Evolutionary conservation across 768 basidiomycete species (phyloP).

Genomic region (Suillus hirtellus): DNA sequence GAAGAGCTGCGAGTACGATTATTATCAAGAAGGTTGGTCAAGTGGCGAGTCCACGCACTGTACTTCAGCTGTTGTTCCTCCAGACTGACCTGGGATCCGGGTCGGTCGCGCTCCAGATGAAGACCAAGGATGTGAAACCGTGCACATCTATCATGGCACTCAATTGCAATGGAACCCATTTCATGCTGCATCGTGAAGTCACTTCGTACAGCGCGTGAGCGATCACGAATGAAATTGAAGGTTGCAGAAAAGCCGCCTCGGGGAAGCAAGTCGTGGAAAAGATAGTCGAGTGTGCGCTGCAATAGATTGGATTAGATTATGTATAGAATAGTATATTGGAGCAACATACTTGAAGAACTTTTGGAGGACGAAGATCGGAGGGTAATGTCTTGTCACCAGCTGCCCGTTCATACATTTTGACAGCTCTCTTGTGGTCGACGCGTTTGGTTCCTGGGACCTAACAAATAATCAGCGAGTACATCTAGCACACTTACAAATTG

Average conservation of each 20-base stretch:
- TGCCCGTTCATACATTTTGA: constrained; percentile 94
- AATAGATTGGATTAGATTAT: not conserved
- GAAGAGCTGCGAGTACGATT: constrained; percentile 62
- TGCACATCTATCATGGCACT: constrained; percentile 91
- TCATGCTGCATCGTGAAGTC: constrained; percentile 95
- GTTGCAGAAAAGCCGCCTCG: constrained; percentile 68
- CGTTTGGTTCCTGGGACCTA: constrained; percentile 82
- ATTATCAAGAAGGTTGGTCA: constrained; percentile 6
- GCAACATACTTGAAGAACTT: constrained; percentile 65
- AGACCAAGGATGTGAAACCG: constrained; percentile 89
- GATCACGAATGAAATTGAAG: constrained; percentile 87
- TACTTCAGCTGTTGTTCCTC: constrained; percentile 93
- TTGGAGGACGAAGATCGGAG: constrained; percentile 88
- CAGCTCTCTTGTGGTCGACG: constrained; percentile 83
- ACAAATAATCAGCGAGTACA: constrained; percentile 35
- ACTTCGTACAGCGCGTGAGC: constrained; percentile 84
- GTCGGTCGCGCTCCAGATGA: constrained; percentile 59
- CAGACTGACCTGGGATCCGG: constrained; percentile 61
- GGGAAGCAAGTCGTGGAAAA: constrained; percentile 81
- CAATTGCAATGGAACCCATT: constrained; percentile 74
- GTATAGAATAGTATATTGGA: constrained; percentile 8
- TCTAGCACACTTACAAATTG: constrained; percentile 10
- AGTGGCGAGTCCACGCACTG: constrained; percentile 50
- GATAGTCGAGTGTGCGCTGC: constrained; percentile 87
- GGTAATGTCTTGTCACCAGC: constrained; percentile 91